Percentiles rank a stretch among this genome's conserved stretches.
Conservation (phyloP, 768 basidiomycete species). For the Gymnopilus junonius region DNA sequence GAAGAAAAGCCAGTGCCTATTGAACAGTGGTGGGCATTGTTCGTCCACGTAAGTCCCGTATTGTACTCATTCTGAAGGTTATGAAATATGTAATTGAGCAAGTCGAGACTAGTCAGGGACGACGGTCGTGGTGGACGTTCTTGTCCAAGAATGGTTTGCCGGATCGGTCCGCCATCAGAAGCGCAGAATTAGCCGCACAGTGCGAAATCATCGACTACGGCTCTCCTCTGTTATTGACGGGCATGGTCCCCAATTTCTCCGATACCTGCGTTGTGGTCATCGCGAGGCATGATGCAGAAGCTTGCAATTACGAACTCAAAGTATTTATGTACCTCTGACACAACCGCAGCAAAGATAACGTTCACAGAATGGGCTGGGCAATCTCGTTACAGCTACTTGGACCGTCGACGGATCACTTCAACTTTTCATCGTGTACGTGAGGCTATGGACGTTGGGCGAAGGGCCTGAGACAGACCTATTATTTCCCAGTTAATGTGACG, state of each 20-base stretch:
- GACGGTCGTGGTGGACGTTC: background rate
- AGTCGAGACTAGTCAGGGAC: no score
- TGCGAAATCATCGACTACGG: no score
- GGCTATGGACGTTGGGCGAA: background rate
- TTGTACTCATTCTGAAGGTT: background rate
- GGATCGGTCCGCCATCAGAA: background rate
- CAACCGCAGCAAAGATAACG: background rate
- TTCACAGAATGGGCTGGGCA: no score
- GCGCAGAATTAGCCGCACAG: no score
- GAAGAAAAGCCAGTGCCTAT: background rate
- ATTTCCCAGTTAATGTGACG: no score
- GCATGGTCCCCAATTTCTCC: background rate
- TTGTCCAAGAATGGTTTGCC: background rate
- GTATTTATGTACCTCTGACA: background rate
- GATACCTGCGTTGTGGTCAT: background rate
- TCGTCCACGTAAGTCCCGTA: conserved; percentile 1
- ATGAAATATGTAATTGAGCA: background rate
- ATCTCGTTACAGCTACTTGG: no score
- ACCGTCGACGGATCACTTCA: conserved; percentile 1
- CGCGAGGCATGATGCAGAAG: background rate
- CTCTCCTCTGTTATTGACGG: background rate
- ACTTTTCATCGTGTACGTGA: background rate
- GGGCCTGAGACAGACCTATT: no score
- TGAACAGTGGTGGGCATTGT: conserved; percentile 3
- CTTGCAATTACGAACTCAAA: background rate